These are phyloP conservation scores for Yarrowia sp. DNA, from an alignment of 805 yeast species.

Conservation along the genomic window DNA sequence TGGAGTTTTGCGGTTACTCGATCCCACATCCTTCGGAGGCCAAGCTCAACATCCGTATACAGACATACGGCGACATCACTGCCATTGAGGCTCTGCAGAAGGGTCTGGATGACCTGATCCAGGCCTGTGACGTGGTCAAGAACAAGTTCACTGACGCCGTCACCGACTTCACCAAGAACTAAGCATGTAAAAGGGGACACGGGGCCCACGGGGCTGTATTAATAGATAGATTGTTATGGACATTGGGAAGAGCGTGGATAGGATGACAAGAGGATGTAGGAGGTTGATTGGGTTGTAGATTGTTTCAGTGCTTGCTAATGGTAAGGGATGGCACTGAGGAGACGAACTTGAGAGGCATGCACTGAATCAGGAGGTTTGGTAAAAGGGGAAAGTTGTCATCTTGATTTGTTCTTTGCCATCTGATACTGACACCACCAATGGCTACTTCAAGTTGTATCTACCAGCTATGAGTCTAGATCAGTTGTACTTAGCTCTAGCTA, in stretches of 20 bases:
- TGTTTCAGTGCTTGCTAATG: too few relatives aligned
- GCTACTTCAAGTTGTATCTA: too few relatives aligned
- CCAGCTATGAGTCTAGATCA: too few relatives aligned
- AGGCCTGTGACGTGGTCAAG: conserved; percentile 83
- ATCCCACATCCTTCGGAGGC: conserved; percentile 98
- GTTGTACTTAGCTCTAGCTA: too few relatives aligned
- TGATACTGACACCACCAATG: too few relatives aligned
- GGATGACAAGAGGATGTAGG: background rate
- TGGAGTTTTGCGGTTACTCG: conserved; percentile 97
- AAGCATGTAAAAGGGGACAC: conserved; percentile 23
- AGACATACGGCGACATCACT: conserved; percentile 83
- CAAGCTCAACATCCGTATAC: conserved; percentile 87
- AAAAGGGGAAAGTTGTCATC: too few relatives aligned
- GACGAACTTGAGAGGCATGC: too few relatives aligned
- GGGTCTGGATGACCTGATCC: conserved; percentile 85
- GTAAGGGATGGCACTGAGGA: too few relatives aligned
- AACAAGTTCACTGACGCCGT: conserved; percentile 74
- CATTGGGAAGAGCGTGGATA: background rate
- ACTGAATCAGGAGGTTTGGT: too few relatives aligned
- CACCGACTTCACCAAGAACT: conserved; percentile 52
- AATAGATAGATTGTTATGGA: conserved; percentile 19
- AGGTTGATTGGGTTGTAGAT: too few relatives aligned
- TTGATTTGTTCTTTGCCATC: too few relatives aligned
- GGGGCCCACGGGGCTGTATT: conserved; percentile 25
- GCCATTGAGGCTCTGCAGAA: conserved; percentile 93